These are phyloP conservation scores for Leccinum longicurvipes DNA, from an alignment of 768 basidiomycete genomes.

Conservation along the genomic window DNA sequence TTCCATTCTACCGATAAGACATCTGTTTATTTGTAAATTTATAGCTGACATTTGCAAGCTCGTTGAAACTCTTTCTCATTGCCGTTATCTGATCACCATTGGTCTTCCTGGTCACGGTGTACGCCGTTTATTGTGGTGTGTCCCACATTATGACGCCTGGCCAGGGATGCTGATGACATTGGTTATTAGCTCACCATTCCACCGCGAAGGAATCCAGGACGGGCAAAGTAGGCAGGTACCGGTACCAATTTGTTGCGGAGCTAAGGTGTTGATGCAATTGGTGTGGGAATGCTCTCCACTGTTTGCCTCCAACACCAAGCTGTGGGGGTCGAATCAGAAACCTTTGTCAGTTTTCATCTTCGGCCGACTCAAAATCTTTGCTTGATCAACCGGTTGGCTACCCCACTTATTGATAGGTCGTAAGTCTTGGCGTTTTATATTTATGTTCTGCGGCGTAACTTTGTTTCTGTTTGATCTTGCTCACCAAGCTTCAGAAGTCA, in stretches of 20 bases:
- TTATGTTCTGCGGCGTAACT: no score
- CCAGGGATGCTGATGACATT: neutral
- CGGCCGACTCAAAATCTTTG: neutral
- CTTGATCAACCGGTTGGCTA: neutral
- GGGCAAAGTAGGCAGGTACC: neutral
- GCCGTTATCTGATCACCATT: neutral
- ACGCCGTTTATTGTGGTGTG: neutral
- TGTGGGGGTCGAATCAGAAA: neutral
- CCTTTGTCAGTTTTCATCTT: neutral
- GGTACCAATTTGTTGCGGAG: neutral
- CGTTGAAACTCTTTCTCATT: neutral
- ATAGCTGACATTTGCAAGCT: no score
- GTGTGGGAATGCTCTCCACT: neutral
- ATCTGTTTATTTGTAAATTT: no score
- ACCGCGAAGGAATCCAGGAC: neutral
- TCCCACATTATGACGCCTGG: neutral
- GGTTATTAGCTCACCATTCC: neutral
- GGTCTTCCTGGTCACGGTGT: neutral
- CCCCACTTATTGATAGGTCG: no score
- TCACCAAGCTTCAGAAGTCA: neutral
- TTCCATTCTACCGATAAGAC: neutral
- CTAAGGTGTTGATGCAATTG: neutral
- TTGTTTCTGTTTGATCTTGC: neutral
- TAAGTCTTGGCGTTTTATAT: neutral
- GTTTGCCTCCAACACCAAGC: neutral